Percentiles rank a stretch among this genome's conserved stretches.
phyloP scores from a whole-genome alignment of 2,329 filamentous ascomycete species.

The Podosphaera leucotricha region DNA sequence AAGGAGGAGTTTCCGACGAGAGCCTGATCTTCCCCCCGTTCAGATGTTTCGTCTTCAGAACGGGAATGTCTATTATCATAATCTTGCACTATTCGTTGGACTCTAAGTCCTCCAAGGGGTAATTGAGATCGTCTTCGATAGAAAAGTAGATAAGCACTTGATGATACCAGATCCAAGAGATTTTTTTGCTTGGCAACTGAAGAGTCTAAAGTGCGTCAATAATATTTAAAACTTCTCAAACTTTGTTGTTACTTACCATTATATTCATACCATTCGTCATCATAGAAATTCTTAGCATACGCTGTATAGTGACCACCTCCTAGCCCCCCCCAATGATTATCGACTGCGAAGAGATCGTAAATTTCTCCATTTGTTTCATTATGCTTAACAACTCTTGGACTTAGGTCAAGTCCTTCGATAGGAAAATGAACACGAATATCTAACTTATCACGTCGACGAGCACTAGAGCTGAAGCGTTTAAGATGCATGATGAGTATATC shows the following conservation, averaged over 20 bases:
- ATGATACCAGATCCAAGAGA: conserved; percentile 39
- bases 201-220: conserved; percentile 40
- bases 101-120: conserved; percentile 57
- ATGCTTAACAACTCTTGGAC: conserved; percentile 51
- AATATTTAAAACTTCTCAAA: not conserved
- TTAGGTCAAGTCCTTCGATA: conserved; percentile 65
- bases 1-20: conserved; percentile 65
- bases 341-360: conserved; percentile 87
- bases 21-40: conserved; percentile 63
- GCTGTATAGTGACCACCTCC: conserved; percentile 94
- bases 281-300: conserved; percentile 76
- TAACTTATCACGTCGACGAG: conserved; percentile 69
- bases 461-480: conserved; percentile 78
- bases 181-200: conserved; percentile 39
- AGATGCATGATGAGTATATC: conserved; percentile 89
- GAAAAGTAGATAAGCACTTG: conserved; percentile 78
- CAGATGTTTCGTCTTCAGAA: conserved; percentile 23
- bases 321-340: conserved; percentile 84
- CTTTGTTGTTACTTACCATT: conserved; percentile 42
- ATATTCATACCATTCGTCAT: conserved; percentile 83
- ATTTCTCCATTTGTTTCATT: conserved; percentile 62
- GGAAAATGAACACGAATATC: conserved; percentile 84
- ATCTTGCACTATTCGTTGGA: conserved; percentile 45
- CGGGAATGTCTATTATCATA: conserved; percentile 25
- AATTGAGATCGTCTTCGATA: conserved; percentile 63